phyloP scores from a whole-genome alignment of 2,329 filamentous ascomycete species.

The Penicillium capsulatum region DNA sequence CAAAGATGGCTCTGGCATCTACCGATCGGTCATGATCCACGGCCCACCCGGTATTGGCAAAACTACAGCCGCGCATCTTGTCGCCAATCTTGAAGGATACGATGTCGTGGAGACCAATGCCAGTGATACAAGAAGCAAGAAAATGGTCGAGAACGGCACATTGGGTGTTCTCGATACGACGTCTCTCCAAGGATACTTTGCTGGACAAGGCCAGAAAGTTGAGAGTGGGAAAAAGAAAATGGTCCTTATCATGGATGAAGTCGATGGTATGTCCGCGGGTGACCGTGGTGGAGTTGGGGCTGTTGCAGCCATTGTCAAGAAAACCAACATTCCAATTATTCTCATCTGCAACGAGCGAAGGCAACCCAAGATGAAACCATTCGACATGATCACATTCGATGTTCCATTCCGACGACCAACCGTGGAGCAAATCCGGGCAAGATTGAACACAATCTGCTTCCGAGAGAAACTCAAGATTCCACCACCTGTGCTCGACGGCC shows the following conservation, averaged over 20 bases:
- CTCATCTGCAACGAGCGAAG: conserved; percentile 95
- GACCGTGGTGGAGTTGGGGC: conserved; percentile 94
- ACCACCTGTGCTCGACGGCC: conserved; percentile 75
- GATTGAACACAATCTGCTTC: conserved; percentile 92
- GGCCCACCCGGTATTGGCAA: conserved; percentile 96
- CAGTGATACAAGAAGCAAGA: conserved; percentile 93
- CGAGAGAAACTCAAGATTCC: conserved; percentile 86
- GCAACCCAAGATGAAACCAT: conserved; percentile 96
- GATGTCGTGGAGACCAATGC: conserved; percentile 94
- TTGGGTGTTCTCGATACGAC: conserved; percentile 89
- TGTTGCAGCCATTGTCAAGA: conserved; percentile 89
- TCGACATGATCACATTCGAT: conserved; percentile 80
- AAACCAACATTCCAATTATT: conserved; percentile 90
- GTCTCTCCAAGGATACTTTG: conserved; percentile 86
- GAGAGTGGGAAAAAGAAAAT: conserved; percentile 84
- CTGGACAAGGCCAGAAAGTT: conserved; percentile 74
- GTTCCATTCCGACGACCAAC: conserved; percentile 85
- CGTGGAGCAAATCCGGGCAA: conserved; percentile 81
- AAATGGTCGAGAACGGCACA: conserved; percentile 83
- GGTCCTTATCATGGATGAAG: conserved; percentile 96
- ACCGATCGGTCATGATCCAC: conserved; percentile 89
- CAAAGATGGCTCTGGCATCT: conserved; percentile 75
- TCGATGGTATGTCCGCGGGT: conserved; percentile 97
- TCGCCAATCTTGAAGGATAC: conserved; percentile 87
- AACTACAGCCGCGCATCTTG: conserved; percentile 91